Percentiles rank a stretch among this genome's conserved stretches.
Evolutionary conservation across 192 early-diverging fungal genomes (phyloP).

Genomic region (Oehlia diaphana): DNA sequence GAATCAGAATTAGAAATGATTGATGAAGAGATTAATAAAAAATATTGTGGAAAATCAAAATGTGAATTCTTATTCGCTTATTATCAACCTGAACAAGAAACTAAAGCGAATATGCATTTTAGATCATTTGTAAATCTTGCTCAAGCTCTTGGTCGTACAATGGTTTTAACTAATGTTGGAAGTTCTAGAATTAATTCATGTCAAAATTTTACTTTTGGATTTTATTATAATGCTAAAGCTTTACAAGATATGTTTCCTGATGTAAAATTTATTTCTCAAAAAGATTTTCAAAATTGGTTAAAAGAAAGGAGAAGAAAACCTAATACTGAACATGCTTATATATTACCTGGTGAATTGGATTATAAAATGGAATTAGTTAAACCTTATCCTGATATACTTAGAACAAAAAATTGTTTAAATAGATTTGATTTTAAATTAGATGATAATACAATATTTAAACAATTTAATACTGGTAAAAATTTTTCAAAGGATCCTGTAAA

Average conservation of each 20-base stretch:
- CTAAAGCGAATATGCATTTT: not conserved
- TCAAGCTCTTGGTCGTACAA: not conserved
- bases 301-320: not conserved
- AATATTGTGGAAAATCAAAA: not conserved
- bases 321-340: not conserved
- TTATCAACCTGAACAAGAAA: not conserved
- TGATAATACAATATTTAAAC: not conserved
- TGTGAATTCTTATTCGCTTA: not conserved
- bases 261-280: not conserved
- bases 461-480: conserved; percentile 2
- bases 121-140: not conserved
- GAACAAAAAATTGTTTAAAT: not conserved
- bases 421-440: not conserved
- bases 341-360: not conserved
- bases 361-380: not conserved
- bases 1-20: not conserved
- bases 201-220: not conserved
- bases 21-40: not conserved
- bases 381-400: not conserved
- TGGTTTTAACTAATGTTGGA: not conserved
- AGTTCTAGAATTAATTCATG: not conserved
- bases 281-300: not conserved
- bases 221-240: not conserved
- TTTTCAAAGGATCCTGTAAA: not conserved
- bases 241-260: not conserved